Base-by-base conservation (phyloP, 179 eudicot genomes). In the Gypsophila paniculata region DNA sequence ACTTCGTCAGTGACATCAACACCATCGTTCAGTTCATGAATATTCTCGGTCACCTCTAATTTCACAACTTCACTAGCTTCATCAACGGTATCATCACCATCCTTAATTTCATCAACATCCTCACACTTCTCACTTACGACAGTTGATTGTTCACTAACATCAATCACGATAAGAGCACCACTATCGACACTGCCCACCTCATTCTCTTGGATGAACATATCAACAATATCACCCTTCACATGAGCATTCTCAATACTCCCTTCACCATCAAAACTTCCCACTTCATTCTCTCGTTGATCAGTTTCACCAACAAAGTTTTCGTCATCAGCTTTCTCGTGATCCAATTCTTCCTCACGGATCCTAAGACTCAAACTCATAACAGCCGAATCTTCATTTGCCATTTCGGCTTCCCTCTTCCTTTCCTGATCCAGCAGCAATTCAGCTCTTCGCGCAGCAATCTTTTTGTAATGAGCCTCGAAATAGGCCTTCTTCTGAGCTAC, bases 401-500 rank as follows among this genome's bases (percentile, higher is more conserved):
- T 38, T 42, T 75, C 76, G 46, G 51, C 69, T 38, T 72, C 81
- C 18, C 74, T 74, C 65, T 76, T 67, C 76, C 63, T 76, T 64
- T 84, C 87, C 77, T 69, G 75, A 62, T 84, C 87, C 74, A 73
- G 12, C 21, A 76, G 5, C 34, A 76, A 75, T 76, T 81, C 87
- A 6, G 71, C 70, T 74, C 80, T 79, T 60, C 81, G 77, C 61
- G 83, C 85, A 21, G 85, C 85, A 65, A 81, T 74, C 75, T 68
- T 76, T 78, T 77, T 84, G 75, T 81, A 84, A 72, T 84, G 87
- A 21, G 87, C 83, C 71, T 84, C 87, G 49, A 84, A 84, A 75
- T 84, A 84, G 18, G 85, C 87, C 78, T 79, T 81, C 81, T 84
- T 84, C 32, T 81, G 85, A 73, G 87, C 87, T 6, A 84, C 87